A percentile compares a stretch with the other conserved stretches of the same genome.
Evolutionary conservation across 495 filamentous ascomycete species (phyloP).

Genomic region (Penicillium arizonense): DNA sequence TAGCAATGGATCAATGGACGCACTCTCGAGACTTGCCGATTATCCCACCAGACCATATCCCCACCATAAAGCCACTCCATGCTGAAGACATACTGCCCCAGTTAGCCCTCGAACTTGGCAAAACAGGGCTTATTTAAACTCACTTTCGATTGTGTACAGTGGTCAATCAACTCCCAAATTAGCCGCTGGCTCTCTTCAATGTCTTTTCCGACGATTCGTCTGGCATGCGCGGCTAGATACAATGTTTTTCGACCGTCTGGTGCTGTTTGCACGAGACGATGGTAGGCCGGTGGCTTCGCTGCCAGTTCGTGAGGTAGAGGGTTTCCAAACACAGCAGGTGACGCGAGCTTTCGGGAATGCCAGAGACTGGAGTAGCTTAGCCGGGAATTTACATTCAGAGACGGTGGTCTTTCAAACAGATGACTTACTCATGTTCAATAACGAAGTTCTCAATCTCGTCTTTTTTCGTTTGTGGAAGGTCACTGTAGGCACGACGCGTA

Average conservation of each 20-base stretch:
- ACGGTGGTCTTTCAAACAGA: not conserved
- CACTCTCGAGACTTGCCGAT: slow-evolving; percentile 8
- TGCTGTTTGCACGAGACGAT: slow-evolving; percentile 17
- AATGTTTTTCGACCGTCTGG: slow-evolving; percentile 22
- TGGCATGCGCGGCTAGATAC: slow-evolving; percentile 22
- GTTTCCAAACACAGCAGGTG: slow-evolving; percentile 16
- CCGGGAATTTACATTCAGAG: not conserved
- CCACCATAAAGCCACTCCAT: slow-evolving; percentile 22
- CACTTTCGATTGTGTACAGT: slow-evolving; percentile 21
- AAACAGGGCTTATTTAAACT: too few species aligned
- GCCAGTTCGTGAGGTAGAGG: slow-evolving; percentile 21
- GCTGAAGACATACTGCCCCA: slow-evolving; percentile 19
- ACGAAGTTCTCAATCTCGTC: slow-evolving; percentile 16
- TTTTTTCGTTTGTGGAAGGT: slow-evolving; percentile 17
- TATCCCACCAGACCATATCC: slow-evolving; percentile 28
- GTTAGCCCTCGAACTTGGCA: not conserved
- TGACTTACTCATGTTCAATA: slow-evolving; percentile 20
- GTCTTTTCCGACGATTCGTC: slow-evolving; percentile 9
- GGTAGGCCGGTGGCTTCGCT: slow-evolving; percentile 22
- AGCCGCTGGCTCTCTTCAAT: slow-evolving; percentile 19
- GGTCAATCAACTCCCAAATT: slow-evolving; percentile 22
- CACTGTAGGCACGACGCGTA: slow-evolving; percentile 12
- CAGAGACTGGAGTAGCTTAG: slow-evolving; percentile 10
- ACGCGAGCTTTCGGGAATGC: slow-evolving; percentile 21
- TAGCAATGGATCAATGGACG: not conserved